Conservation (phyloP, 176 grass and related monocot species). For the Rhynchospora tenuis region DNA sequence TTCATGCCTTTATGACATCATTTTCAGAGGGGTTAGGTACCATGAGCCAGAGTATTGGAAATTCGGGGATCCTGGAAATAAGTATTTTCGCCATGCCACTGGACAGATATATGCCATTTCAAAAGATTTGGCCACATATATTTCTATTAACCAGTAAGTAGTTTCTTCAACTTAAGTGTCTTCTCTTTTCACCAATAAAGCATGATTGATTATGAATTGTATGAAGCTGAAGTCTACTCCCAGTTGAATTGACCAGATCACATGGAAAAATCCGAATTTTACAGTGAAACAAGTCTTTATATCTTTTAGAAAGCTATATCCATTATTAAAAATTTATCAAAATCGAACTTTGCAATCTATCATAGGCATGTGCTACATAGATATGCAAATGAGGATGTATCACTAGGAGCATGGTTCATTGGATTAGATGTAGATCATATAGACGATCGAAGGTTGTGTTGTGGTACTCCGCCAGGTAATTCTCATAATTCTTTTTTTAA, state of each 20-base stretch:
- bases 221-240: not conserved
- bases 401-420: conserved; percentile 81
- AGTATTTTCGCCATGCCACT: conserved; percentile 42
- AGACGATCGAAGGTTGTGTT: conserved; percentile 82
- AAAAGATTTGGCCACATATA: conserved; percentile 41
- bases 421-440: conserved; percentile 80
- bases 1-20: not conserved
- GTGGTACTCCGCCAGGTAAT: conserved; percentile 69
- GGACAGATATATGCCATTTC: conserved; percentile 50
- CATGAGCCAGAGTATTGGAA: conserved; percentile 54
- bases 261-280: not conserved
- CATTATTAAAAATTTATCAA: not conserved
- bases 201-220: not conserved
- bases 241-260: not conserved
- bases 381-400: conserved; percentile 88
- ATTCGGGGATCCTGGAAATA: conserved; percentile 44
- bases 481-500: conserved; percentile 5
- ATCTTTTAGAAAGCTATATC: not conserved
- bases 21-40: conserved; percentile 38
- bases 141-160: conserved; percentile 48
- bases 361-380: conserved; percentile 73
- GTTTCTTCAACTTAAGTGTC: not conserved
- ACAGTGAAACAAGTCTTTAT: not conserved
- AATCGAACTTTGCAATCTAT: not conserved
- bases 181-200: not conserved